Evolutionary conservation across 805 yeast species (phyloP).

Genomic region (Pichia cabralensis): DNA sequence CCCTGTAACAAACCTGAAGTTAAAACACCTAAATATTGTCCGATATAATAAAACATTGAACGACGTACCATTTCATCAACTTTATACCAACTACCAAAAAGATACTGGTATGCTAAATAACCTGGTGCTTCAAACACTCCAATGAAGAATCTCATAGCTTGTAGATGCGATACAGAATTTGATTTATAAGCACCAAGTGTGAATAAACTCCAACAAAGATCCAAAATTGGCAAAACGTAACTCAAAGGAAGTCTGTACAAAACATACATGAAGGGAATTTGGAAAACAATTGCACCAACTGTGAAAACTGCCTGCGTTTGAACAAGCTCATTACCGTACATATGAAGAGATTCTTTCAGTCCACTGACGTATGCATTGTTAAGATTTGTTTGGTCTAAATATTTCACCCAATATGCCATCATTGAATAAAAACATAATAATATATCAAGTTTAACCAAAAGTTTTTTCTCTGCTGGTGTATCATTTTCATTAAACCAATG

Average conservation of each 20-base stretch:
- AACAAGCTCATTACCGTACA: conserved; percentile 56
- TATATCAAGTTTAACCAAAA: conserved; percentile 45
- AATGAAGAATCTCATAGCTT: conserved; percentile 54
- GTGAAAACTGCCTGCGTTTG: conserved; percentile 48
- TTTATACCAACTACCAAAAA: conserved; percentile 48
- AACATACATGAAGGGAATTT: conserved; percentile 51
- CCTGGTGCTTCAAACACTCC: conserved; percentile 66
- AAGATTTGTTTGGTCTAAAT: conserved; percentile 50
- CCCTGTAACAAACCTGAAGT: conserved; percentile 47
- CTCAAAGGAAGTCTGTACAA: conserved; percentile 48
- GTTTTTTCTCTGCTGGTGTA: conserved; percentile 36
- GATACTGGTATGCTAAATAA: conserved; percentile 52
- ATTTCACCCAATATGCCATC: conserved; percentile 60
- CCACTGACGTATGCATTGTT: conserved; percentile 62
- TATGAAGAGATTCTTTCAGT: conserved; percentile 44
- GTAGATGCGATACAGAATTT: conserved; percentile 38
- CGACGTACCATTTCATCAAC: conserved; percentile 50
- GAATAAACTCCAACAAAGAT: conserved; percentile 58
- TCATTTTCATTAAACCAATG: conserved; percentile 43
- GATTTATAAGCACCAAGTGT: conserved; percentile 49
- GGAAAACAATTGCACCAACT: conserved; percentile 51
- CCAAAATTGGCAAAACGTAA: conserved; percentile 43
- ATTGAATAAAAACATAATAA: conserved; percentile 46
- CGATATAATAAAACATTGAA: conserved; percentile 53
- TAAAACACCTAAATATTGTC: conserved; percentile 51